Evolutionary conservation across 139 green algal species (phyloP).

Genomic region (Chlamydomonas schloesseri): DNA sequence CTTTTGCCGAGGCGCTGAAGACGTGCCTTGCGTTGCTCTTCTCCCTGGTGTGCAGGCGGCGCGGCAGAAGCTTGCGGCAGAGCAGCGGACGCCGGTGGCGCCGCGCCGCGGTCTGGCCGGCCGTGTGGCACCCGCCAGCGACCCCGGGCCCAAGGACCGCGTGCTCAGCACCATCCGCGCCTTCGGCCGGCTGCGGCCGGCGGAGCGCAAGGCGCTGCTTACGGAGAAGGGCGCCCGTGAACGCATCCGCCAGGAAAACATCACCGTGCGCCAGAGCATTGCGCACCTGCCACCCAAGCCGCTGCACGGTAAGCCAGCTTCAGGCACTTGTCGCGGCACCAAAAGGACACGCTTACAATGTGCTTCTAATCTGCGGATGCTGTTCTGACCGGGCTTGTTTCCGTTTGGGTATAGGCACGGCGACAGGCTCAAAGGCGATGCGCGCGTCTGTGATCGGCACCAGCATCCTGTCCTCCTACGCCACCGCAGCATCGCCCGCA

Average conservation of each 20-base stretch:
- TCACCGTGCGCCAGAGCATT: constrained; percentile 63
- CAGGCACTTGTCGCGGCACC: no score
- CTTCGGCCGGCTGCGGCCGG: constrained; percentile 17
- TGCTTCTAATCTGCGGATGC: no score
- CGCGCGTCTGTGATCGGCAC: not conserved
- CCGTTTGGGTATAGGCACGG: no score
- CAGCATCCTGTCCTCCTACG: not conserved
- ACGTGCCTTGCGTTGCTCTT: not conserved
- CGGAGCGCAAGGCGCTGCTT: constrained; percentile 41
- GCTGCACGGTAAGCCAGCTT: not conserved
- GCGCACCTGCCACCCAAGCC: constrained; percentile 15
- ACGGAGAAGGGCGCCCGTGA: constrained; percentile 57
- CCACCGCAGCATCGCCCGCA: not conserved
- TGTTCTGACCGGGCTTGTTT: no score
- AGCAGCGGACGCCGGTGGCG: not conserved
- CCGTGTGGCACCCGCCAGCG: not conserved
- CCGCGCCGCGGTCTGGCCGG: not conserved
- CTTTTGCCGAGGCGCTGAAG: no score
- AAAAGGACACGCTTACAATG: no score
- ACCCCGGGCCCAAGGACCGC: constrained; percentile 23
- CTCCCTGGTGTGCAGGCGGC: not conserved
- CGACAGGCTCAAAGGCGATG: no score
- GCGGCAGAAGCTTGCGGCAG: not conserved
- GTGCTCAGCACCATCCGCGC: constrained; percentile 8
- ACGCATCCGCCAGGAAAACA: constrained; percentile 49